Percentiles rank a stretch among this genome's conserved stretches.
Evolutionary conservation across 805 yeast genomes (phyloP).

Genomic region (Yamadazyma nakazawae): DNA sequence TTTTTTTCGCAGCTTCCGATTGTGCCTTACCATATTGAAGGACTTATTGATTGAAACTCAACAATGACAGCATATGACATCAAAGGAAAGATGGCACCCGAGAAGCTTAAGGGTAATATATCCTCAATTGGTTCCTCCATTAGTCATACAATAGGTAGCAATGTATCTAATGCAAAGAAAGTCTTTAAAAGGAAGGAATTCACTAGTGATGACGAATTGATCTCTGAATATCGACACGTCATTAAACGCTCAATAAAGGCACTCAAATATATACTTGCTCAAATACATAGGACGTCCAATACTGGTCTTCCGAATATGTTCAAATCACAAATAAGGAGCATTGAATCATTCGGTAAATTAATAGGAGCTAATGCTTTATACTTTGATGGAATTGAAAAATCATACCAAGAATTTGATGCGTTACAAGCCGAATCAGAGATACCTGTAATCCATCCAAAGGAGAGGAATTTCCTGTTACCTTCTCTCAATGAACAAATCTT

Average conservation of each 20-base stretch:
- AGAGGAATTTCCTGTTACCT: constrained; percentile 22
- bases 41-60: neutral
- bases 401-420: constrained; percentile 29
- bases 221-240: constrained; percentile 44
- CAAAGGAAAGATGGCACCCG: constrained; percentile 3
- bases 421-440: constrained; percentile 24
- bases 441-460: constrained; percentile 38
- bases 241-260: constrained; percentile 41
- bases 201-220: constrained; percentile 36
- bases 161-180: constrained; percentile 11
- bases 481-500: constrained; percentile 26
- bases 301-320: constrained; percentile 30
- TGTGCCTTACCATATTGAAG: neutral
- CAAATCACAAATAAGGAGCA: constrained; percentile 28
- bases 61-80: constrained; percentile 9
- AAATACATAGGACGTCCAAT: constrained; percentile 22
- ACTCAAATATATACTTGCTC: constrained; percentile 34
- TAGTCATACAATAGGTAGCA: constrained; percentile 9
- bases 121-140: constrained; percentile 13
- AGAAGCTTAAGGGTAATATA: constrained; percentile 14
- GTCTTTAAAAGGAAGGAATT: constrained; percentile 9
- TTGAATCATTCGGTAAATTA: constrained; percentile 28
- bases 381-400: constrained; percentile 31
- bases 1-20: constrained; percentile 7
- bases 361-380: constrained; percentile 32